phyloP scores from a whole-genome alignment of 495 filamentous ascomycete genomes.

The Hypoxylon perforatum region DNA sequence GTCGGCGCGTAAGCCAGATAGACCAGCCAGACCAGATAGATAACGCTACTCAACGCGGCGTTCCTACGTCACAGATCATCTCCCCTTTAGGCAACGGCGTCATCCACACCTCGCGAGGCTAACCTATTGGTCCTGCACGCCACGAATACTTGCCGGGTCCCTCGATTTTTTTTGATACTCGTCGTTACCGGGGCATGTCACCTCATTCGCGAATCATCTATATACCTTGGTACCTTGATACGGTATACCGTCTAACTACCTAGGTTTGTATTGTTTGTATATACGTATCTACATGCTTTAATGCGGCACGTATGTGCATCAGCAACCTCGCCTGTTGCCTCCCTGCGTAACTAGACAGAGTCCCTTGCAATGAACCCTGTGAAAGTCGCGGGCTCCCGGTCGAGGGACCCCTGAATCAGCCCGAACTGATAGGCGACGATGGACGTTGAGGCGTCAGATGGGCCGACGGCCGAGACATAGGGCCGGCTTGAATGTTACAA shows the following conservation, averaged over 20 bases:
- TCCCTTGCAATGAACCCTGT: constrained; percentile 26
- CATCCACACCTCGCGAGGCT: constrained; percentile 40
- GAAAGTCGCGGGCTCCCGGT: constrained; percentile 10
- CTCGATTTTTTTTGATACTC: constrained; percentile 29
- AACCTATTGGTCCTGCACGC: constrained; percentile 22
- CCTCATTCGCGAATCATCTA: constrained; percentile 30
- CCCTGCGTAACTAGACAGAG: constrained; percentile 7
- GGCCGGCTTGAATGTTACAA: constrained; percentile 16
- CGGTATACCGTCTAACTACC: not conserved
- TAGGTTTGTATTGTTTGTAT: not conserved
- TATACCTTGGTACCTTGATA: too few species aligned
- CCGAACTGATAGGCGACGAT: constrained; percentile 2
- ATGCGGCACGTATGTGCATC: constrained; percentile 1
- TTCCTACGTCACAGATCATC: constrained; percentile 28
- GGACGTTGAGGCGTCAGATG: constrained; percentile 9
- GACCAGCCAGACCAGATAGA: too few species aligned
- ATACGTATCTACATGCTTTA: constrained; percentile 10
- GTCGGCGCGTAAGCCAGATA: constrained; percentile 8
- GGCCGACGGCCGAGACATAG: constrained; percentile 8
- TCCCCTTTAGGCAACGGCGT: constrained; percentile 27
- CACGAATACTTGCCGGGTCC: constrained; percentile 40
- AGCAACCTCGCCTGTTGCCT: constrained; percentile 3
- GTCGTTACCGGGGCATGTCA: constrained; percentile 16
- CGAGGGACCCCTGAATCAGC: constrained; percentile 15
- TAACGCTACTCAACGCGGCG: constrained; percentile 36